phyloP scores from a whole-genome alignment of 2,329 filamentous ascomycete genomes.

The Tolypocladium album region DNA sequence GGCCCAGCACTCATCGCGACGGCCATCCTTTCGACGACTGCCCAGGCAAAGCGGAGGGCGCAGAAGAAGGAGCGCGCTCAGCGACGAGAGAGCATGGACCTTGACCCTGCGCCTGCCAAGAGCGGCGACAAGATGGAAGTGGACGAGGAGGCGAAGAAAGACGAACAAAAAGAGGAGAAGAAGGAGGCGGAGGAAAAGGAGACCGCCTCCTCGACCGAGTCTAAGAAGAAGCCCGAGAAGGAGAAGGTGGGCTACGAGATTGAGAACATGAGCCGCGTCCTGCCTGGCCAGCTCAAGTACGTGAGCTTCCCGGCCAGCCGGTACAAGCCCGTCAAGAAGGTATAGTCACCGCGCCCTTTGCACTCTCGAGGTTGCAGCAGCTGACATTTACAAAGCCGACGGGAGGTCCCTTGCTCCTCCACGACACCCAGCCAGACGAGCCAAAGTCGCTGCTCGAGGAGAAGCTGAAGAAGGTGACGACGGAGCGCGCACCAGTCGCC shows the following conservation, averaged over 20 bases:
- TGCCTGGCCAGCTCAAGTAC: conserved; percentile 88
- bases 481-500: conserved; percentile 50
- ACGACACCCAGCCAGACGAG: conserved; percentile 72
- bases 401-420: conserved; percentile 83
- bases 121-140: conserved; percentile 81
- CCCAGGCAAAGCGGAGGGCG: conserved; percentile 89
- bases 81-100: conserved; percentile 87
- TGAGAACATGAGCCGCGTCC: conserved; percentile 91
- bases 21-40: conserved; percentile 90
- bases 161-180: conserved; percentile 51
- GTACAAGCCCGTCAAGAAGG: conserved; percentile 85
- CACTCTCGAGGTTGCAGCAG: not conserved
- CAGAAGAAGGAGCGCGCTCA: conserved; percentile 90
- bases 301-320: conserved; percentile 84
- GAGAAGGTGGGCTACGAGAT: conserved; percentile 96
- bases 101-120: conserved; percentile 59
- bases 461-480: conserved; percentile 74
- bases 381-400: conserved; percentile 54
- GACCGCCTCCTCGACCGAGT: conserved; percentile 35
- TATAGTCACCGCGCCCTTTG: conserved; percentile 27
- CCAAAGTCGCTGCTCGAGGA: conserved; percentile 76
- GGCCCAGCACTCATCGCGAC: conserved; percentile 90
- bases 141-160: conserved; percentile 52
- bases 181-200: conserved; percentile 54
- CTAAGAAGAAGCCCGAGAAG: conserved; percentile 86